phyloP scores from a whole-genome alignment of 2,329 filamentous ascomycete genomes.

The Trichoderma sp. region DNA sequence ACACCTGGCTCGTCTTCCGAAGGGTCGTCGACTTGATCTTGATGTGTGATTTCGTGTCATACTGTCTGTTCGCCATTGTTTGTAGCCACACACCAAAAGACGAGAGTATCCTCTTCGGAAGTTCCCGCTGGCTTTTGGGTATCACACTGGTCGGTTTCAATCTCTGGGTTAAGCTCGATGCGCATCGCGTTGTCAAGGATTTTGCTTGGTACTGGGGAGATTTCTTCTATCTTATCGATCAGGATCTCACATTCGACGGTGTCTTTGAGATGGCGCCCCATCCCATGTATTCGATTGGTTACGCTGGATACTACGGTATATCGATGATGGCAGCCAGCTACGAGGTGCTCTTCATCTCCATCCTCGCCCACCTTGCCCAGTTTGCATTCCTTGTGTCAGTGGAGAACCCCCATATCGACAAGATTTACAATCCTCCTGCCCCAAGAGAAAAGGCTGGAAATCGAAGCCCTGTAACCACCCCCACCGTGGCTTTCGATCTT shows the following conservation, averaged over 20 bases:
- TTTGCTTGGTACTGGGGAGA: conserved; percentile 99
- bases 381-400: conserved; percentile 89
- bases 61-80: conserved; percentile 91
- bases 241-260: conserved; percentile 95
- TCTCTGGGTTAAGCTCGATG: conserved; percentile 97
- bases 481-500: conserved; percentile 29
- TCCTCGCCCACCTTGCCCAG: conserved; percentile 89
- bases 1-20: conserved; percentile 96
- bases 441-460: conserved; percentile 59
- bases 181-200: conserved; percentile 96
- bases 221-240: conserved; percentile 98
- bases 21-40: conserved; percentile 93
- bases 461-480: conserved; percentile 32
- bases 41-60: conserved; percentile 98
- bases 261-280: conserved; percentile 99
- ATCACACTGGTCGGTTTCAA: conserved; percentile 86
- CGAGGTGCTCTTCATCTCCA: conserved; percentile 94
- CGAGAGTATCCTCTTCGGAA: conserved; percentile 67
- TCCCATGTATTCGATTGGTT: conserved; percentile 98
- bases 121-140: conserved; percentile 75
- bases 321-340: conserved; percentile 98
- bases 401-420: conserved; percentile 97
- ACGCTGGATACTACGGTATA: conserved; percentile 96
- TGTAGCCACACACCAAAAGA: conserved; percentile 73
- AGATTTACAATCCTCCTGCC: conserved; percentile 89